Base-by-base conservation (phyloP, 2,329 filamentous ascomycete genomes). In the Epichloe amarillans region DNA sequence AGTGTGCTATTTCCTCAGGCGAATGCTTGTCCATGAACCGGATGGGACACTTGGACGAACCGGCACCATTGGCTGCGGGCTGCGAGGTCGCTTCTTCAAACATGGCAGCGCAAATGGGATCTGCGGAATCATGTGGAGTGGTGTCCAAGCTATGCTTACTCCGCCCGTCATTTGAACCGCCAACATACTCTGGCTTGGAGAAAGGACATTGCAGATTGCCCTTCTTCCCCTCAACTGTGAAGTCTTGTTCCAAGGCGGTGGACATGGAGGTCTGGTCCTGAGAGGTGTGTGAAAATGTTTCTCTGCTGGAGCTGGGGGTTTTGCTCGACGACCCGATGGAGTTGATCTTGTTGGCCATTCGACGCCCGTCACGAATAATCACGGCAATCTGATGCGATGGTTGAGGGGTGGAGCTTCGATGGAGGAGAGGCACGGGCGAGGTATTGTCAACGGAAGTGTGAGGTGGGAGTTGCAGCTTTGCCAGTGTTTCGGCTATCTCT, bases 1-100 rank as follows among this genome's bases (percentile, higher is more conserved):
- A 97, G 61, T 86, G 81, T 14, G 91, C 91, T 54, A 97, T 84
- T 63, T 96, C 90, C 69, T 95, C 88, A 2, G 91, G 88, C 2
- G 88, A 89, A 63, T 95, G 90, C 65, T 95, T 84, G 66, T 96
- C 85, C 62, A 96, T 74, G 69, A 86, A 96, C 46, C 91, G 86
- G 53, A 97, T 97, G 3, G 91, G 91, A 66, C 91, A 97, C 62
- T 88, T 88, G 51, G 79, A 67, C 38, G 66, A 72, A 17, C 74
- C 70, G 10, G 76, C 75, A 41, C 65, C 72, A 53, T 75, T 72
- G 8, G 72, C 69, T 36, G 73, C 63, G 57, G 63, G 72, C 63
- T 71, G 79, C 59, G 72, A 82, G 64, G 60, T 72, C 58, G 70
- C 77, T 64, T 82, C 82, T 55, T 76, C 80, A 60, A 70, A 72